A percentile compares a stretch with the other conserved stretches of the same genome.
Evolutionary conservation across 2,329 filamentous ascomycete genomes (phyloP).

Genomic region (Fusarium torulosum): DNA sequence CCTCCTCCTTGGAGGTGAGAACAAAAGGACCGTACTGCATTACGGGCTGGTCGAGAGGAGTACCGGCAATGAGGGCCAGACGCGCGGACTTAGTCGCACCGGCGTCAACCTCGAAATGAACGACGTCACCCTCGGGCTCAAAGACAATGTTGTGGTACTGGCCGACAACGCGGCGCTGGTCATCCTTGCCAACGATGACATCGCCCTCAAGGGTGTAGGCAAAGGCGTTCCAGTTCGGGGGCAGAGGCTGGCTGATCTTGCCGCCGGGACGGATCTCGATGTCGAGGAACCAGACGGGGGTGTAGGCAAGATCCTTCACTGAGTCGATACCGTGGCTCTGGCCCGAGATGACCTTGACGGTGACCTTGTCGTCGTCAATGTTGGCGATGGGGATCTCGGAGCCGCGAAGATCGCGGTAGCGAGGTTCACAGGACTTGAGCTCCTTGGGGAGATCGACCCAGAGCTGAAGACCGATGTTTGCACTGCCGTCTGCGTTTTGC

Average conservation of each 20-base stretch:
- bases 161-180: slow-evolving; percentile 65
- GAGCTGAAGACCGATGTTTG: slow-evolving; percentile 90
- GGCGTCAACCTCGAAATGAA: slow-evolving; percentile 77
- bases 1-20: slow-evolving; percentile 76
- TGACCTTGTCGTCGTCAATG: slow-evolving; percentile 78
- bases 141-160: slow-evolving; percentile 93
- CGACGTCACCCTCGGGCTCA: slow-evolving; percentile 79
- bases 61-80: slow-evolving; percentile 77
- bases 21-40: slow-evolving; percentile 91
- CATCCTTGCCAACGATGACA: slow-evolving; percentile 70
- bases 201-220: slow-evolving; percentile 85
- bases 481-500: slow-evolving; percentile 78
- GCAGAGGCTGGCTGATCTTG: slow-evolving; percentile 79
- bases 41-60: slow-evolving; percentile 82
- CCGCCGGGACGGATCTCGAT: slow-evolving; percentile 84
- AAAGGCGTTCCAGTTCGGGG: slow-evolving; percentile 89
- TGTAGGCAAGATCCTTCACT: slow-evolving; percentile 92
- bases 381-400: slow-evolving; percentile 82
- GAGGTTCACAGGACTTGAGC: slow-evolving; percentile 89
- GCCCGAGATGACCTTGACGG: slow-evolving; percentile 91
- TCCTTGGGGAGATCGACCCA: slow-evolving; percentile 91
- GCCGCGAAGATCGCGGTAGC: slow-evolving; percentile 87
- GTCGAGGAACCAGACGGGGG: slow-evolving; percentile 96
- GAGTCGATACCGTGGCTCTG: slow-evolving; percentile 86
- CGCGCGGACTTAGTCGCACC: slow-evolving; percentile 70